These are phyloP conservation scores for Dryas octopetala DNA, from an alignment of 306 rosid genomes.

Conservation along the genomic window DNA sequence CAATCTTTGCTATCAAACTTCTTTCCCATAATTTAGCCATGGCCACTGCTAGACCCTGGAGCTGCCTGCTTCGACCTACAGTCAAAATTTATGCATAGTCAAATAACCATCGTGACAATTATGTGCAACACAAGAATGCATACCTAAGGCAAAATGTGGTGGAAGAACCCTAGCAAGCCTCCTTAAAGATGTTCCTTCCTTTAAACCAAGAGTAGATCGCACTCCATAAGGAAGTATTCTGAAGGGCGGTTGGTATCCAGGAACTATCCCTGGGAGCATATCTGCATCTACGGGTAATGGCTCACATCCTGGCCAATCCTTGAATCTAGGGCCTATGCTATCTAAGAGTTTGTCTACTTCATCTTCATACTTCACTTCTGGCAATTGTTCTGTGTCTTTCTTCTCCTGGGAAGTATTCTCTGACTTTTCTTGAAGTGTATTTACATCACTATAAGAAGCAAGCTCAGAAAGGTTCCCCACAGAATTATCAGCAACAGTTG, in stretches of 20 bases:
- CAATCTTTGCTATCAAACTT: constrained; percentile 86
- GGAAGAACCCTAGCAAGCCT: constrained; percentile 91
- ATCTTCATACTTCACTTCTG: constrained; percentile 70
- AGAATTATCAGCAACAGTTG: constrained; percentile 32
- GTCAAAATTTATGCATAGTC: constrained; percentile 25
- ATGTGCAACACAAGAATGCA: constrained; percentile 19
- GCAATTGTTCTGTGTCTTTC: constrained; percentile 30
- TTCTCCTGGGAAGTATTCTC: constrained; percentile 40
- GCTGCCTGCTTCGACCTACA: constrained; percentile 87
- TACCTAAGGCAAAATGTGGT: constrained; percentile 97
- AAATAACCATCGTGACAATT: constrained; percentile 20
- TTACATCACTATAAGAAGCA: constrained; percentile 38
- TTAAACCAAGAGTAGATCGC: constrained; percentile 67
- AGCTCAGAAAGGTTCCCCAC: constrained; percentile 31
- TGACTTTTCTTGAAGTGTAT: constrained; percentile 24
- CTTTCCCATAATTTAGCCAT: constrained; percentile 80
- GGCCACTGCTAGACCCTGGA: constrained; percentile 89
- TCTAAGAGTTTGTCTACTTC: constrained; percentile 77
- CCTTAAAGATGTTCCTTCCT: constrained; percentile 76
- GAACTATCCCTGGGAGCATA: constrained; percentile 68
- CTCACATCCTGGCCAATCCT: constrained; percentile 89
- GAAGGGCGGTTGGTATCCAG: constrained; percentile 83
- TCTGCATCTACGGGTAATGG: constrained; percentile 94
- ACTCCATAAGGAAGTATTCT: constrained; percentile 95
- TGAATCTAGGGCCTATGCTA: constrained; percentile 77